phyloP scores from a whole-genome alignment of 2,329 filamentous ascomycete genomes.

The Verticillium alfalfae region DNA sequence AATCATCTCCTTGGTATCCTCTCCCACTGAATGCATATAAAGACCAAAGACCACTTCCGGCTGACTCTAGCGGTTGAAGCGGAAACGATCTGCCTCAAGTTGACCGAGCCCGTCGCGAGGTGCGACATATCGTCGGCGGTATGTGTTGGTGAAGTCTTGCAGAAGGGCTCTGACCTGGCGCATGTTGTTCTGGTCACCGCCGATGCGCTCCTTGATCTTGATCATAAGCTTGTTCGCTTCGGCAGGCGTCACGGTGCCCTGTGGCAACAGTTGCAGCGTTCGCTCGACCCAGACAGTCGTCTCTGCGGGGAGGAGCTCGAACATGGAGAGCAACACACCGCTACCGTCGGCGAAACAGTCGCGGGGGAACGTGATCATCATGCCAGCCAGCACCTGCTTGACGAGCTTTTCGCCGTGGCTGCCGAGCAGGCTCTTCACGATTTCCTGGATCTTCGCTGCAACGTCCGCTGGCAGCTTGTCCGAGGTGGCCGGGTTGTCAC shows the following conservation, averaged over 20 bases:
- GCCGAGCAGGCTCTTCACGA: constrained; percentile 67
- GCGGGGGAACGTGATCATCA: constrained; percentile 98
- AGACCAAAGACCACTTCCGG: background rate
- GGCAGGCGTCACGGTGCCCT: constrained; percentile 70
- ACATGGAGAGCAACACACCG: constrained; percentile 82
- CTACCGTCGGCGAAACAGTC: constrained; percentile 95
- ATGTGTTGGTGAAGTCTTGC: constrained; percentile 95
- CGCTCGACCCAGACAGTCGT: constrained; percentile 77
- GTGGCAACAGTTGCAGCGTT: constrained; percentile 78
- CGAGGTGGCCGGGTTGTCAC: constrained; percentile 64
- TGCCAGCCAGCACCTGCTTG: constrained; percentile 86
- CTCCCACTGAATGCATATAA: background rate
- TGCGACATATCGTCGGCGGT: constrained; percentile 90
- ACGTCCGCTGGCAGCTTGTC: constrained; percentile 51
- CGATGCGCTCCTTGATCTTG: constrained; percentile 75
- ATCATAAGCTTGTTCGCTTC: constrained; percentile 77
- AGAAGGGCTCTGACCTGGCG: constrained; percentile 78
- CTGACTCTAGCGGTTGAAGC: constrained; percentile 44
- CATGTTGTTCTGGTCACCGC: constrained; percentile 53
- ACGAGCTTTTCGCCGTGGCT: constrained; percentile 72
- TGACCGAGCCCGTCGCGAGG: constrained; percentile 85
- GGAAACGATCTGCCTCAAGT: constrained; percentile 81
- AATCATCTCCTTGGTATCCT: background rate
- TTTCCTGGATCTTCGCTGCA: constrained; percentile 62
- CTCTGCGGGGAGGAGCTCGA: constrained; percentile 77